phyloP scores from a whole-genome alignment of 306 rosid species.

The Vachellia pachyceras region DNA sequence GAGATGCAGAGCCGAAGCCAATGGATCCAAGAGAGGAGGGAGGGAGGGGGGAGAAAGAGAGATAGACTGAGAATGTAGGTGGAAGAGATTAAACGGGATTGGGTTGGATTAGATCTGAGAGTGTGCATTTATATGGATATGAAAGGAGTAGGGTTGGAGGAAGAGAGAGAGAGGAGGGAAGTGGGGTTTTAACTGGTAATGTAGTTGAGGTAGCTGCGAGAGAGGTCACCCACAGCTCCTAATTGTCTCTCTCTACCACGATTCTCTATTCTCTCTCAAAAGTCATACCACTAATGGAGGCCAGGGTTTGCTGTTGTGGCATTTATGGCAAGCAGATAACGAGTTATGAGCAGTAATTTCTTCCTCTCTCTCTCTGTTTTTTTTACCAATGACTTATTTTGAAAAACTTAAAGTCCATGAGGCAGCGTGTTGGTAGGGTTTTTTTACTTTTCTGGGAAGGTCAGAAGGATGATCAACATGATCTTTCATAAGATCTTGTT shows the following conservation, averaged over 20 bases:
- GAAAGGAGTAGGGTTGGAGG: not conserved
- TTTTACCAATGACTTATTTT: no score
- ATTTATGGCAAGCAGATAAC: no score
- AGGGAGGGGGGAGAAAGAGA: no score
- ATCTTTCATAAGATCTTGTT: no score
- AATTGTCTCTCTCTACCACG: constrained; percentile 38
- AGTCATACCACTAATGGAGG: no score
- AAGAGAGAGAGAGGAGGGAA: not conserved
- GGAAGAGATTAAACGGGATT: not conserved
- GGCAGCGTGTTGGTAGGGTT: no score
- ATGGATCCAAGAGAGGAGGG: not conserved
- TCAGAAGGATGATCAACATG: no score
- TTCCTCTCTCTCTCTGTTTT: no score
- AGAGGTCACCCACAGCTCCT: constrained; percentile 84
- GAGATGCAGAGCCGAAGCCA: not conserved
- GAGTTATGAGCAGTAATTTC: no score
- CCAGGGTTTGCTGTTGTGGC: no score
- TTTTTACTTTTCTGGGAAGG: no score
- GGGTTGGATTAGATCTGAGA: not conserved
- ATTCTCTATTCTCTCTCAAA: not conserved
- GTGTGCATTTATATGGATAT: constrained; percentile 15
- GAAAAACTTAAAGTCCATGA: no score
- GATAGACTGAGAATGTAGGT: not conserved
- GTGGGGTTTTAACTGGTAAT: constrained; percentile 34
- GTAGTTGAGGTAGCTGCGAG: constrained; percentile 49